Conservation (phyloP, 2,329 filamentous ascomycete species). For the Magnaporthales sp. region DNA sequence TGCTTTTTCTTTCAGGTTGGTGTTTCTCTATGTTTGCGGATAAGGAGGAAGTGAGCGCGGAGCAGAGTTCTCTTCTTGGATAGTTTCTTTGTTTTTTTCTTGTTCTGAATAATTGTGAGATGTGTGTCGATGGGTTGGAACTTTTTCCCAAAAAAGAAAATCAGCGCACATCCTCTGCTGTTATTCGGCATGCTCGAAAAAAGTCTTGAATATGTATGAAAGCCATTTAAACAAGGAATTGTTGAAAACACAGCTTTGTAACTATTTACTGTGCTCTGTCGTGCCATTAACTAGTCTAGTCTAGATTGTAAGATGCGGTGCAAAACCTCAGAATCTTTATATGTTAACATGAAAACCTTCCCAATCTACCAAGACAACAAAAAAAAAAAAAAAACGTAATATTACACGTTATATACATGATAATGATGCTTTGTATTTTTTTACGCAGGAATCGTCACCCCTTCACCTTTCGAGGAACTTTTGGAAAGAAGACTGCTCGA, state of each 20-base stretch:
- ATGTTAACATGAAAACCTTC: too few relatives aligned
- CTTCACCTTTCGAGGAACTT: slow-evolving; percentile 73
- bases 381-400: too few relatives aligned
- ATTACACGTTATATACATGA: neutral
- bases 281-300: neutral
- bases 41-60: neutral
- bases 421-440: neutral
- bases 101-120: neutral
- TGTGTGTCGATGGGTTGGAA: neutral
- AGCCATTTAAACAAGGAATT: neutral
- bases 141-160: neutral
- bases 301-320: neutral
- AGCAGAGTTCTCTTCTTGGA: neutral
- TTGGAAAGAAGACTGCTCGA: slow-evolving; percentile 93
- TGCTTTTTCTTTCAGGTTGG: neutral
- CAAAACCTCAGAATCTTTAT: too few relatives aligned
- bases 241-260: neutral
- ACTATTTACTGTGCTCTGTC: neutral
- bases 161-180: neutral
- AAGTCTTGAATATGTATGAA: neutral
- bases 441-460: neutral
- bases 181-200: neutral
- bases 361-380: too few relatives aligned
- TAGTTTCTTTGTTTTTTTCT: neutral
- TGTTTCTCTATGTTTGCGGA: neutral